These are phyloP conservation scores for Colletotrichum sp. DNA, from an alignment of 2,329 filamentous ascomycete species.

Conservation along the genomic window DNA sequence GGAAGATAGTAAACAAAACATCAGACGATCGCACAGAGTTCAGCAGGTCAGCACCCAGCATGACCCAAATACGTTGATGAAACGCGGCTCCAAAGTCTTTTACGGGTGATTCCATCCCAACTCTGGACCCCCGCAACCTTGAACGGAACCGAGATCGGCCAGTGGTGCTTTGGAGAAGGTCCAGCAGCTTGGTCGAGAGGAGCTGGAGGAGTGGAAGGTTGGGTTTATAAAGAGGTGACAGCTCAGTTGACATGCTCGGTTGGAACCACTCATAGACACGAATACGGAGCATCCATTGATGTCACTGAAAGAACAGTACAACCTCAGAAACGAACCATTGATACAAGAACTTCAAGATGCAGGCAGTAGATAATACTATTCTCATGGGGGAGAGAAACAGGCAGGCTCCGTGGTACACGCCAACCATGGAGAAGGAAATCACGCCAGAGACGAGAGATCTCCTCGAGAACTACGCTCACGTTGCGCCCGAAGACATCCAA, in stretches of 20 bases:
- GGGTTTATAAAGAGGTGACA: background rate
- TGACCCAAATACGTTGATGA: background rate
- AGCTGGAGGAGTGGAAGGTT: background rate
- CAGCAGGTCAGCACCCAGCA: background rate
- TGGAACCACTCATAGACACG: background rate
- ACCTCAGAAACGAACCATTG: background rate
- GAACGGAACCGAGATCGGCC: background rate
- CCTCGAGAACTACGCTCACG: constrained; percentile 12
- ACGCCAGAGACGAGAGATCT: constrained; percentile 1
- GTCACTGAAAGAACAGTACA: background rate
- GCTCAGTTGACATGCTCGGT: background rate
- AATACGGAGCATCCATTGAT: background rate
- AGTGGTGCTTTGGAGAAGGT: background rate
- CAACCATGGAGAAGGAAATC: background rate
- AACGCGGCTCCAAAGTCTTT: background rate
- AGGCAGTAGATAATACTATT: background rate
- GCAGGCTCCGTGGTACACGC: constrained; percentile 16
- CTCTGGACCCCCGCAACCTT: background rate
- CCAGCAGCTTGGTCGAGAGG: background rate
- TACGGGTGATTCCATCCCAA: background rate
- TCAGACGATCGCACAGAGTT: background rate
- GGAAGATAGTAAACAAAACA: background rate
- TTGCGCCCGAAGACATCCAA: constrained; percentile 1
- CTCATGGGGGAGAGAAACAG: constrained; percentile 7
- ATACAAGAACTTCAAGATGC: background rate